Percentiles rank a stretch among this genome's conserved stretches.
Evolutionary conservation across 106 monocot genomes (phyloP).

Genomic region (Chionographis japonica): DNA sequence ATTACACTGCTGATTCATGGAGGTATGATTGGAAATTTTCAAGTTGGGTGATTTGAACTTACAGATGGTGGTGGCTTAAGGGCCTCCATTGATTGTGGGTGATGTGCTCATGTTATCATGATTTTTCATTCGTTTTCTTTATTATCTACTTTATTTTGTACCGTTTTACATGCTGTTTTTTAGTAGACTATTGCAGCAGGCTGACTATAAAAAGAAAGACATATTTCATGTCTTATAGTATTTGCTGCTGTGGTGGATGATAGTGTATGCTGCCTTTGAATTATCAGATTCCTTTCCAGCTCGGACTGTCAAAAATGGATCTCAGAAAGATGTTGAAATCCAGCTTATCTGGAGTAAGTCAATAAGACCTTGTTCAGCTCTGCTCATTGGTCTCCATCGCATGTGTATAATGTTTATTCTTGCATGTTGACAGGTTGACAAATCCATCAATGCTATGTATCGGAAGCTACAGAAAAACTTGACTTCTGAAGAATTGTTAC

Average conservation of each 20-base stretch:
- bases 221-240: too few relatives aligned
- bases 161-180: too few relatives aligned
- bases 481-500: constrained; percentile 86
- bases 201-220: too few relatives aligned
- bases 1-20: too few relatives aligned
- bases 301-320: constrained; percentile 84
- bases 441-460: constrained; percentile 73
- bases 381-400: background rate
- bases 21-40: too few relatives aligned
- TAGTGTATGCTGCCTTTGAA: constrained; percentile 4
- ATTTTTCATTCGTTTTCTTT: too few relatives aligned
- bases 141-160: too few relatives aligned
- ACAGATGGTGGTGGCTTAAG: too few relatives aligned
- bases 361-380: background rate
- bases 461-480: constrained; percentile 84
- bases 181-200: too few relatives aligned
- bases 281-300: constrained; percentile 81
- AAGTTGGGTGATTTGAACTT: too few relatives aligned
- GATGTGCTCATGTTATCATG: too few relatives aligned
- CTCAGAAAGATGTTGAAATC: constrained; percentile 86
- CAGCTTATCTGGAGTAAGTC: constrained; percentile 79
- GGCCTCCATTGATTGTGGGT: too few relatives aligned
- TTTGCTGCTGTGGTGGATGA: constrained; percentile 16
- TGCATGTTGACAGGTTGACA: constrained; percentile 63
- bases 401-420: background rate